A percentile compares a stretch with the other conserved stretches of the same genome.
Conservation (phyloP, 176 grass and related monocot genomes). For the Phoenix dactylifera region DNA sequence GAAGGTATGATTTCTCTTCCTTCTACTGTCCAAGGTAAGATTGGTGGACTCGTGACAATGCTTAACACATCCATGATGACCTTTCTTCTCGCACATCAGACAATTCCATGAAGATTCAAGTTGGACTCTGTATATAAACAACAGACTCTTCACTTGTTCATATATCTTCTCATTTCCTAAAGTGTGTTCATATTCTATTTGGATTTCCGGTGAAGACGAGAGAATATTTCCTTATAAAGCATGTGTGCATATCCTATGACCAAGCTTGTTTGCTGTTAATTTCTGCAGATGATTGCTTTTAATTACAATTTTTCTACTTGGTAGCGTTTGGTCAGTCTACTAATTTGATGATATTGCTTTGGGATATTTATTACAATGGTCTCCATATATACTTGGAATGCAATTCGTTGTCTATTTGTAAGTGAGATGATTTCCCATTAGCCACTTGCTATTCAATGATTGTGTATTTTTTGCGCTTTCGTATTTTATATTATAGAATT, state of each 20-base stretch:
- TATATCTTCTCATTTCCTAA: neutral
- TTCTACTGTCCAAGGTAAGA: constrained; percentile 4
- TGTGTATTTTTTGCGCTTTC: no score
- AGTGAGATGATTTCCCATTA: constrained; percentile 13
- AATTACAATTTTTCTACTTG: neutral
- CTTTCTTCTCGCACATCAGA: constrained; percentile 32
- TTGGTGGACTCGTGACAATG: constrained; percentile 31
- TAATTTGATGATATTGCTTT: no score
- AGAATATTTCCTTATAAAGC: no score
- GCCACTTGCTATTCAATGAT: no score
- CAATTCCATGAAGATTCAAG: constrained; percentile 55
- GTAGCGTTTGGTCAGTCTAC: neutral
- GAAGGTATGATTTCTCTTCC: constrained; percentile 11
- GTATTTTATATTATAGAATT: no score
- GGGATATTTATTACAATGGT: constrained; percentile 34
- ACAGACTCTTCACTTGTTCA: neutral
- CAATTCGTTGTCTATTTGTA: constrained; percentile 41
- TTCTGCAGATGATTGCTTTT: constrained; percentile 45
- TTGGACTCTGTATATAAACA: constrained; percentile 36
- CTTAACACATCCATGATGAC: constrained; percentile 26
- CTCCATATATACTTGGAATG: constrained; percentile 33
- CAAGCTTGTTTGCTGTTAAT: neutral
- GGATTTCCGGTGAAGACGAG: no score
- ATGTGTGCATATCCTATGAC: no score
- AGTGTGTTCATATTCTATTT: neutral